Base-by-base conservation (phyloP, 2,329 filamentous ascomycete species). In the Ceratocystis destructans region DNA sequence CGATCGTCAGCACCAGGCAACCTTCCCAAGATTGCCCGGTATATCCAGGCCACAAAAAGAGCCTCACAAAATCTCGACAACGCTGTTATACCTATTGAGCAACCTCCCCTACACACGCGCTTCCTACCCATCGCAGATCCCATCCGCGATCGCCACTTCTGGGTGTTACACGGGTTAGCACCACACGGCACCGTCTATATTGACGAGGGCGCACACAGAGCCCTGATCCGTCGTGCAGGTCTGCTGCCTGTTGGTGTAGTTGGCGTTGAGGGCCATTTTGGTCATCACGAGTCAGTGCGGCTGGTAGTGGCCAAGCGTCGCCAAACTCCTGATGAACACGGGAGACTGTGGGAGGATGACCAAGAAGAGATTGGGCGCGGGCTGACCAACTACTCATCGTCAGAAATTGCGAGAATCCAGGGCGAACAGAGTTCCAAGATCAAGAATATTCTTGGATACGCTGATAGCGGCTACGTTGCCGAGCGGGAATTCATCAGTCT, bases 111-210 rank as follows among this genome's bases (percentile, higher is more conserved):
- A 3, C 94, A 99, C 76, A 99, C 94, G 2, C 87, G 94, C 67
- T 99, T 99, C 79, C 80, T 96, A 12, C 90, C 92, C 0, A 90
- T 90, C 8, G 79, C 83, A 0, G 85, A 89, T 31, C 92, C 93
- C 0, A 94, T 97, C 68, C 86, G 90, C 66, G 94, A 96, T 74
- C 87, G 93, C 69, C 91, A 94, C 73, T 97, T 99, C 80, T 99
- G 94, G 94, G 86, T 99, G 62, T 82, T 97, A 0, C 90, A 99
- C 76, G 94, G 93, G 8, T 84, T 96, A 10, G 86, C 87, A 28
- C 90, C 94, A 0, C 92, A 96, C 72, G 94, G 94, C 15, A 96
- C 88, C 1, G 74, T 99, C 31, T 97, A 90, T 77, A 95, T 99
- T 71, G 94, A 99, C 77, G 79, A 84, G n/a, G 94, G 94, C 53